These are phyloP conservation scores for Melanopsichium pennsylvanicum DNA, from an alignment of 1,284 basidiomycete species.

Conservation along the genomic window DNA sequence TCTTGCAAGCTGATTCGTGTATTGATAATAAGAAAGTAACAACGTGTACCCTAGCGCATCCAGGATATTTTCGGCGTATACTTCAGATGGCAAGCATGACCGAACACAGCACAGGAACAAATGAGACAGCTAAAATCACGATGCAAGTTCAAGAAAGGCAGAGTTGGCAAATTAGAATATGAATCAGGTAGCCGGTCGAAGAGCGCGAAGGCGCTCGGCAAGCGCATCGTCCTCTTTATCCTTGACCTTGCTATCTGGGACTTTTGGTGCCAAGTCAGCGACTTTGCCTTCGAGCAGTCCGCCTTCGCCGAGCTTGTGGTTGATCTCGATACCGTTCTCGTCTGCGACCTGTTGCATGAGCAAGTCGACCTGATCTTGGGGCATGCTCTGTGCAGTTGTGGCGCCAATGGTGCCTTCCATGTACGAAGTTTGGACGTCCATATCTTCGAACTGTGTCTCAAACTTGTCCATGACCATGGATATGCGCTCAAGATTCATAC, in stretches of 20 bases:
- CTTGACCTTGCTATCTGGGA: conserved; percentile 30
- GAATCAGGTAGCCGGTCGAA: conserved; percentile 56
- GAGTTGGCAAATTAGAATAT: not conserved
- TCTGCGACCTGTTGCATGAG: conserved; percentile 94
- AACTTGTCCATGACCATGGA: conserved; percentile 99
- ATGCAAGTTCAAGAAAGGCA: too few species aligned
- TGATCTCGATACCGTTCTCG: conserved; percentile 93
- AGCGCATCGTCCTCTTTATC: conserved; percentile 73
- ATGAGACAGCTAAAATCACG: not conserved
- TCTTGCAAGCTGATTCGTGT: too few species aligned
- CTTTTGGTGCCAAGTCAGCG: conserved; percentile 52
- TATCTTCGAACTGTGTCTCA: conserved; percentile 92
- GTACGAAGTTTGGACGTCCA: conserved; percentile 97
- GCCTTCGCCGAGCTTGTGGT: conserved; percentile 83
- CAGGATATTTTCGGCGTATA: conserved; percentile 6
- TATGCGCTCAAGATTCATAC: conserved; percentile 97
- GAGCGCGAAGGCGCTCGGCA: conserved; percentile 71
- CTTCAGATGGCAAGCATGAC: not conserved
- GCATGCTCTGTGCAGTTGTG: conserved; percentile 89
- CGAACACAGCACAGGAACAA: not conserved
- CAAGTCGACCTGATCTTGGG: conserved; percentile 94
- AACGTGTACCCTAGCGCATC: conserved; percentile 21
- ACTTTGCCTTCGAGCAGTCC: conserved; percentile 72
- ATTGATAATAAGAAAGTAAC: conserved; percentile 1
- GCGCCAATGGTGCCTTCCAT: conserved; percentile 97